Conservation (phyloP, 148 eudicot species). For the Amaranthus cruentus region DNA sequence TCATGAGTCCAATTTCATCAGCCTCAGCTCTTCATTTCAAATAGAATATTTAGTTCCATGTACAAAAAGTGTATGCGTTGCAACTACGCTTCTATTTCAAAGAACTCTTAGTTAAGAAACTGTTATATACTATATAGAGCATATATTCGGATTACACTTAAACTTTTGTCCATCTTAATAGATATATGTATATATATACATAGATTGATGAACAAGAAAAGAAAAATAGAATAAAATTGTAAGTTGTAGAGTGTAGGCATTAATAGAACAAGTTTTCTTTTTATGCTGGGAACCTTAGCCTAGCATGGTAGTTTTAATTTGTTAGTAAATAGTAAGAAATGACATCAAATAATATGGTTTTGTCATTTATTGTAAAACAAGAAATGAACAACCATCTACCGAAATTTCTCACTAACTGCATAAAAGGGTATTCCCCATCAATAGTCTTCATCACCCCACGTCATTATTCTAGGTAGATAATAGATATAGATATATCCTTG, state of each 20-base stretch:
- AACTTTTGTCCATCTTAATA: too few species aligned
- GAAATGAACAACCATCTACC: conserved; percentile 15
- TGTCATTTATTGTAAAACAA: conserved; percentile 6
- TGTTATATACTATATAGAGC: too few species aligned
- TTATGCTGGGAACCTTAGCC: background rate
- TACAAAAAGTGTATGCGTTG: too few species aligned
- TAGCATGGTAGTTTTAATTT: background rate
- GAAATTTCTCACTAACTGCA: background rate
- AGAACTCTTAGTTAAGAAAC: too few species aligned
- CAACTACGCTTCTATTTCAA: too few species aligned
- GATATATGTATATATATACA: background rate
- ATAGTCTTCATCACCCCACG: conserved; percentile 9
- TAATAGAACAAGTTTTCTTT: background rate
- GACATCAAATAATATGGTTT: background rate
- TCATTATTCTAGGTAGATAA: background rate
- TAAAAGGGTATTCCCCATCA: background rate
- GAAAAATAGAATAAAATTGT: background rate
- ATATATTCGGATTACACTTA: too few species aligned
- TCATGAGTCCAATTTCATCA: too few species aligned
- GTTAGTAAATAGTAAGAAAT: background rate
- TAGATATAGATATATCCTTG: too few species aligned
- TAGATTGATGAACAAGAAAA: background rate
- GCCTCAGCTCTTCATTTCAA: too few species aligned
- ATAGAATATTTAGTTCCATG: too few species aligned
- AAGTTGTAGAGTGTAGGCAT: background rate